Evolutionary conservation across 2,329 filamentous ascomycete genomes (phyloP), one percentile per base, ranked within the genome.

Genomic region (Diaporthe batatas): DNA sequence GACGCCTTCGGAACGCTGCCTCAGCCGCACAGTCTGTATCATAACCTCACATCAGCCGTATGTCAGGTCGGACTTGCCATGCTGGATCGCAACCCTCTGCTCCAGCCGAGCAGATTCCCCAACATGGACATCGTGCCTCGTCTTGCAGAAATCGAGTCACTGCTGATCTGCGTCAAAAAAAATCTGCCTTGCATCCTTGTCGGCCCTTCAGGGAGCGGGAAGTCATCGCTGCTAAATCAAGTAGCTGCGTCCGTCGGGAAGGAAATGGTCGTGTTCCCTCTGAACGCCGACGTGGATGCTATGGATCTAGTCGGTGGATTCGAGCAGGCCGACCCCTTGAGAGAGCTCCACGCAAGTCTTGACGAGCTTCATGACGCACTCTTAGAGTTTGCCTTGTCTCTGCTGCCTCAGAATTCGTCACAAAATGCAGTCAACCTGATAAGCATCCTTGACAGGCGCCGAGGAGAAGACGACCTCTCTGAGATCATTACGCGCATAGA

Each of bases 271-370:
- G 93, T 94, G 21, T 94, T 98, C 77, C 91, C 95, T 0, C 91
- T 99, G 83, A 99, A 98, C 79, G 92, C 95, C 8, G 97, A 99
- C 78, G 93, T 98, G 57, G 96, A 99, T 81, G 95, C 96, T 0
- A 98, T 98, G 91, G 96, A 99, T 82, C 90, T 99, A 71, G 94
- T 99, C 72, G 96, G 96, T 78, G 96, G 96, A 0, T 99, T 98
- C 79, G 96, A 99, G 81, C 96, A 99, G 82, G 91, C 94, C 23
- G 96, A 99, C 80, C 91, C 94, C 29, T 87, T 93, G 68, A 89
- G 96, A 71, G 90, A 93, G 74, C 85, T 94, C 6, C 91, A 92
- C 70, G 84, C 86, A n/a, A 86, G 90, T 75, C 79, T 92, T 8
- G 81, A 85, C 34, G 78, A 78, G 36, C 76, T 86, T 3, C 75